Conservation (phyloP, 305 asterid genomes). For the Ajuga reptans region DNA sequence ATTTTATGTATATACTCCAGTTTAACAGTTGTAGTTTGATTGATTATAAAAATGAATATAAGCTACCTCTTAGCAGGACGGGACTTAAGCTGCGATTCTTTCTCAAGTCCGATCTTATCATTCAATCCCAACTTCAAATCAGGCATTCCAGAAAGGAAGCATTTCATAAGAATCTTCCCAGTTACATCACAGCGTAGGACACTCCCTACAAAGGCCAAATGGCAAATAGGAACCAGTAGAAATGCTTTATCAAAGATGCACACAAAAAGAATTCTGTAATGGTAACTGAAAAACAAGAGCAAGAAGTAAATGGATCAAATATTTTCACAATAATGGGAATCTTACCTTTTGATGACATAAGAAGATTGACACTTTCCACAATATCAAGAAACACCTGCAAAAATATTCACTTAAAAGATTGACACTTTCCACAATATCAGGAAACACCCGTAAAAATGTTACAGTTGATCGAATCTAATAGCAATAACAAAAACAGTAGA, state of each 20-base stretch:
- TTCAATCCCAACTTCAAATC: slow-evolving; percentile 95
- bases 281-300: slow-evolving; percentile 11
- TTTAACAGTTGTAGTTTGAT: slow-evolving; percentile 17
- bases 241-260: slow-evolving; percentile 1
- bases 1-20: background rate
- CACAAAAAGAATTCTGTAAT: background rate
- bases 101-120: slow-evolving; percentile 97
- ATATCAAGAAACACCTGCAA: slow-evolving; percentile 91
- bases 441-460: slow-evolving; percentile 58
- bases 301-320: background rate
- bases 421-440: slow-evolving; percentile 97
- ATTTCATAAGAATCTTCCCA: slow-evolving; percentile 93
- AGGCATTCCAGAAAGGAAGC: slow-evolving; percentile 99
- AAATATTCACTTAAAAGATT: slow-evolving; percentile 51
- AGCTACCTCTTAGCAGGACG: slow-evolving; percentile 89
- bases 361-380: slow-evolving; percentile 96
- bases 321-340: background rate
- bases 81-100: slow-evolving; percentile 89
- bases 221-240: background rate
- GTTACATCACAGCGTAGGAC: slow-evolving; percentile 95
- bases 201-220: slow-evolving; percentile 50
- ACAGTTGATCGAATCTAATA: slow-evolving; percentile 11
- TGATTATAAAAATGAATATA: slow-evolving; percentile 6
- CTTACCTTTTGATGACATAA: slow-evolving; percentile 95
- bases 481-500: background rate